phyloP scores from a whole-genome alignment of 2,329 filamentous ascomycete genomes.

The Trichoderma simmonsii region DNA sequence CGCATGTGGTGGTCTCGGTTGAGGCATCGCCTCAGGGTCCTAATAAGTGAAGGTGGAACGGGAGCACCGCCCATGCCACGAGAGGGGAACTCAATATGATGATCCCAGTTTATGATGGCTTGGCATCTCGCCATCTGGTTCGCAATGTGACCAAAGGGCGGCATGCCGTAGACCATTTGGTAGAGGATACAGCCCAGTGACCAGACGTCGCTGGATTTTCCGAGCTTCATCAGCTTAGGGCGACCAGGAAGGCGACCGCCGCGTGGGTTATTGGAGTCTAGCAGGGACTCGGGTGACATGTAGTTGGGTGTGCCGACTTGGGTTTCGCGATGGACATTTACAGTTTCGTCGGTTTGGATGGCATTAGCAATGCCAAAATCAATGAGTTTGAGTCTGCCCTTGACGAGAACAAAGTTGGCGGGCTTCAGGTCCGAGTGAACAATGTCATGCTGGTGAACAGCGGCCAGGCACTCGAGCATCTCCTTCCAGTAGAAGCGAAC shows the following conservation, averaged over 20 bases:
- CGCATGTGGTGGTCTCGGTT: slow-evolving; percentile 60
- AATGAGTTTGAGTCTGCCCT: slow-evolving; percentile 89
- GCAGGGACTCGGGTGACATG: slow-evolving; percentile 93
- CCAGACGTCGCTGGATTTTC: slow-evolving; percentile 96
- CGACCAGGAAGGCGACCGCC: slow-evolving; percentile 42
- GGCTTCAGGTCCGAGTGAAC: slow-evolving; percentile 97
- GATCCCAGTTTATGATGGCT: slow-evolving; percentile 77
- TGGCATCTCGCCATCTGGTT: slow-evolving; percentile 85
- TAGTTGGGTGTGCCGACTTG: slow-evolving; percentile 97
- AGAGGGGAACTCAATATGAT: slow-evolving; percentile 69
- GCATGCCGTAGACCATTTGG: slow-evolving; percentile 97
- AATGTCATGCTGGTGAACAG: slow-evolving; percentile 86
- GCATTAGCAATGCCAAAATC: slow-evolving; percentile 98
- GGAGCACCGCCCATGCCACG: slow-evolving; percentile 63
- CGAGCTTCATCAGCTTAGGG: slow-evolving; percentile 86
- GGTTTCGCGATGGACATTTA: slow-evolving; percentile 94
- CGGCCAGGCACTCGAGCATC: slow-evolving; percentile 92
- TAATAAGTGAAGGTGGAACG: slow-evolving; percentile 57
- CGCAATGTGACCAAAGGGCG: slow-evolving; percentile 87
- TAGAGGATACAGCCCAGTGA: slow-evolving; percentile 94
- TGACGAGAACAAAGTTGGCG: slow-evolving; percentile 91
- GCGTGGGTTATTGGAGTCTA: slow-evolving; percentile 72
- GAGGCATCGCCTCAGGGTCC: slow-evolving; percentile 62
- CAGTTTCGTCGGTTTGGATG: slow-evolving; percentile 90
- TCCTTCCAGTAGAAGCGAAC: slow-evolving; percentile 99